Percentiles rank a stretch among this genome's conserved stretches.
phyloP scores from a whole-genome alignment of 2,329 filamentous ascomycete species.

The Paraphoma sp. region DNA sequence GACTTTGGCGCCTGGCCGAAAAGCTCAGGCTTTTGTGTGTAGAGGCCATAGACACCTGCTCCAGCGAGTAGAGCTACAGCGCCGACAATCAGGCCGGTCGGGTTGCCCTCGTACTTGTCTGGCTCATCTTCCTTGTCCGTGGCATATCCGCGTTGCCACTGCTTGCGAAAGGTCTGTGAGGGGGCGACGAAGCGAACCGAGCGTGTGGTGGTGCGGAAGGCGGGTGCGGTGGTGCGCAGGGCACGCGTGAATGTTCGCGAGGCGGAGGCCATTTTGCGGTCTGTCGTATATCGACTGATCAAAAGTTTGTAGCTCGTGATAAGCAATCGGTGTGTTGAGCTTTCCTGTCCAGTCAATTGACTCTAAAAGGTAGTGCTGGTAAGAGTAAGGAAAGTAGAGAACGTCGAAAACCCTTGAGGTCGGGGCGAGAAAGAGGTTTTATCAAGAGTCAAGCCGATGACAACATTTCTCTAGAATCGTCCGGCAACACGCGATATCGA shows the following conservation, averaged over 20 bases:
- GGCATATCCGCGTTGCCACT: conserved; percentile 83
- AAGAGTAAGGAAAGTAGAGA: conserved; percentile 10
- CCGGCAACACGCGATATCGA: conserved; percentile 13
- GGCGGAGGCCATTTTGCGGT: conserved; percentile 41
- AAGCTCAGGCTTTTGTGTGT: conserved; percentile 63
- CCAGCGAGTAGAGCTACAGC: conserved; percentile 37
- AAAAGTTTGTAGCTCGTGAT: neutral
- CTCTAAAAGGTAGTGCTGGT: neutral
- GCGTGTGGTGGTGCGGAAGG: conserved; percentile 66
- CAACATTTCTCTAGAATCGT: conserved; percentile 26
- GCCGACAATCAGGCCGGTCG: conserved; percentile 48
- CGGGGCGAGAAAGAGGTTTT: conserved; percentile 13
- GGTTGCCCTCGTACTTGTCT: conserved; percentile 57
- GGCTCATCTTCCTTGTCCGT: conserved; percentile 57
- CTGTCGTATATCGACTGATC: neutral
- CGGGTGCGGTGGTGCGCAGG: conserved; percentile 44
- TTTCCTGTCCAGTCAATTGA: conserved; percentile 16
- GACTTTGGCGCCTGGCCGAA: conserved; percentile 44
- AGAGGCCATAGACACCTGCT: conserved; percentile 48
- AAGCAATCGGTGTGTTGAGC: conserved; percentile 1
- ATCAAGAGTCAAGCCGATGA: conserved; percentile 15
- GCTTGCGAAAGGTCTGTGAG: conserved; percentile 73
- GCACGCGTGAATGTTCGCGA: conserved; percentile 48
- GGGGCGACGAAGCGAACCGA: conserved; percentile 64
- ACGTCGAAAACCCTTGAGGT: neutral